phyloP scores from a whole-genome alignment of 2,329 filamentous ascomycete species.

The Sporothrix pallida region DNA sequence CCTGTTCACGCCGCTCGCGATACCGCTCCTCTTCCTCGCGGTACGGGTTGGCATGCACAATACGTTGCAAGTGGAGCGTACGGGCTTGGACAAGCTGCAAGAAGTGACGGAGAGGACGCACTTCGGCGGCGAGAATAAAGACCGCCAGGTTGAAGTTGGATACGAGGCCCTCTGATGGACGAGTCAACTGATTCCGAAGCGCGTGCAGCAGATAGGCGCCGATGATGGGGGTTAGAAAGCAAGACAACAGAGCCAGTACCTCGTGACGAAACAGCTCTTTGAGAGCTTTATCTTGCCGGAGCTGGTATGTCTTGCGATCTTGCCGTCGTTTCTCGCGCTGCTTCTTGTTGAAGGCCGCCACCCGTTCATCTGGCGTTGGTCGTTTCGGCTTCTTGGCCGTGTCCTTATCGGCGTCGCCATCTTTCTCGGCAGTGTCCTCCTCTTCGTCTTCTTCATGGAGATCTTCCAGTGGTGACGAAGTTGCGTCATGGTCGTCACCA shows the following conservation, averaged over 20 bases:
- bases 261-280: slow-evolving; percentile 77
- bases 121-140: slow-evolving; percentile 84
- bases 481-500: neutral
- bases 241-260: slow-evolving; percentile 73
- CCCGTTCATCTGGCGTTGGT: slow-evolving; percentile 23
- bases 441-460: slow-evolving; percentile 53
- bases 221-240: slow-evolving; percentile 77
- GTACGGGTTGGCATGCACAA: slow-evolving; percentile 64
- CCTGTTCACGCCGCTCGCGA: slow-evolving; percentile 34
- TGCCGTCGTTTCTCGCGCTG: slow-evolving; percentile 34
- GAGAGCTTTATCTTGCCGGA: slow-evolving; percentile 49
- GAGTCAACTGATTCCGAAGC: slow-evolving; percentile 79
- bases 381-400: slow-evolving; percentile 8
- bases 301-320: slow-evolving; percentile 39
- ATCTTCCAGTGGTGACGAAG: slow-evolving; percentile 46
- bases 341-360: slow-evolving; percentile 30
- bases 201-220: slow-evolving; percentile 85
- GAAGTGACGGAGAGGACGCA: slow-evolving; percentile 81
- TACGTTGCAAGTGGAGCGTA: slow-evolving; percentile 79
- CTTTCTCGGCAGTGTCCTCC: slow-evolving; percentile 44
- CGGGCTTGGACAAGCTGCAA: slow-evolving; percentile 79
- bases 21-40: slow-evolving; percentile 36
- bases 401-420: slow-evolving; percentile 46
- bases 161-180: slow-evolving; percentile 83
- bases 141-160: slow-evolving; percentile 93